phyloP scores from a whole-genome alignment of 768 basidiomycete genomes.

The Amylocystis lapponica region DNA sequence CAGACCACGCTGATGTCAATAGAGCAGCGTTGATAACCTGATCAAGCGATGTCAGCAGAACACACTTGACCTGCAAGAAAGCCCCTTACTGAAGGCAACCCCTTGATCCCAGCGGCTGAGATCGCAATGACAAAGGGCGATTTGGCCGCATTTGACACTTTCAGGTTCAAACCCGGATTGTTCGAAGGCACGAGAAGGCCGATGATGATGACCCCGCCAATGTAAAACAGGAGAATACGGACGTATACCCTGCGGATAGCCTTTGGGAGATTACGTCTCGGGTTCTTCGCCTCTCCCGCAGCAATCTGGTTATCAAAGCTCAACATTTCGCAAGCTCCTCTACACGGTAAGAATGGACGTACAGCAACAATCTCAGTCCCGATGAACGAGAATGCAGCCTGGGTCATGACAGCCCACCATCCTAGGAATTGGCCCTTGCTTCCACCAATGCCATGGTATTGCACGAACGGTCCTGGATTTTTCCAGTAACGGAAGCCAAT shows the following conservation, averaged over 20 bases:
- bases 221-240: slow-evolving; percentile 68
- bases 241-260: slow-evolving; percentile 59
- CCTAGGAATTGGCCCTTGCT: slow-evolving; percentile 72
- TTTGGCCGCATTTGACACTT: slow-evolving; percentile 48
- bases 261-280: slow-evolving; percentile 58
- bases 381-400: slow-evolving; percentile 91
- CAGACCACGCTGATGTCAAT: slow-evolving; percentile 89
- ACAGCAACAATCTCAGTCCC: slow-evolving; percentile 94
- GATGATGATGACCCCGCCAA: slow-evolving; percentile 63
- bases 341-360: slow-evolving; percentile 20
- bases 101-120: slow-evolving; percentile 77
- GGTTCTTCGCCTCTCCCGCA: slow-evolving; percentile 89
- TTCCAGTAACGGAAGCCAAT: slow-evolving; percentile 76
- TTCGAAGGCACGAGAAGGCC: slow-evolving; percentile 79
- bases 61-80: slow-evolving; percentile 7
- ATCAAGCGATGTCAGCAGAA: neutral
- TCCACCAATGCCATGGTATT: slow-evolving; percentile 60
- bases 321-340: neutral
- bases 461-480: slow-evolving; percentile 83
- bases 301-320: slow-evolving; percentile 48
- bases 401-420: slow-evolving; percentile 66
- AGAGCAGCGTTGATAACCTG: slow-evolving; percentile 79
- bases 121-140: slow-evolving; percentile 94
- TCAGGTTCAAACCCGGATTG: slow-evolving; percentile 46
- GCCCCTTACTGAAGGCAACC: slow-evolving; percentile 69